Base-by-base conservation (phyloP, 345 rosid genomes). In the Clarkia xantiana region DNA sequence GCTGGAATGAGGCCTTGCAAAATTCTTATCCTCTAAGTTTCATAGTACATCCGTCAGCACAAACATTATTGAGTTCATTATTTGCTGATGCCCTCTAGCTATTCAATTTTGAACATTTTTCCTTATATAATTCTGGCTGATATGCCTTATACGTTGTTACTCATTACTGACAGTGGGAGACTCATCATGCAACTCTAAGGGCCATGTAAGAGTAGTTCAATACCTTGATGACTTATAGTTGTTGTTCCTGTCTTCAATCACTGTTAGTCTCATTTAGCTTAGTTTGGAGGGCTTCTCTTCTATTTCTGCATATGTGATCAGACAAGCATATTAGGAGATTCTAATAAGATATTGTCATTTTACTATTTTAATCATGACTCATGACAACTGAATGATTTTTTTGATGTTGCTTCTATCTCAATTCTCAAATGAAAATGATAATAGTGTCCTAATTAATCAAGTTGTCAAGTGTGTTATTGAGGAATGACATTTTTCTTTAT, bases 241-340 rank as follows among this genome's bases (percentile, higher is more conserved):
- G n/a, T n/a, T n/a, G n/a, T n/a, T n/a, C n/a, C n/a, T n/a, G n/a
- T n/a, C n/a, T n/a, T n/a, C n/a, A n/a, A n/a, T n/a, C n/a, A n/a
- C n/a, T n/a, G n/a, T n/a, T n/a, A n/a, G n/a, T n/a, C n/a, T n/a
- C n/a, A 11, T 68, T 53, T 57, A 90, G 98, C 96, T 67, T 96
- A 91, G 64, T 71, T 83, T 62, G 98, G 94, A 39, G 78, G 64
- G 54, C 50, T 81, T 64, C 48, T 91, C 49, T 18, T 83, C 40
- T 83, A 83, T 65, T 83, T 90, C 71, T 90, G 76, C 61, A 60
- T 84, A 46, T 72, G 77, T 70, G 98, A 91, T 63, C 86, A 96
- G 38, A 83, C 98, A 9, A 68, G 66, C 53, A 23, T 83, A 52
- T 57, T 90, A 2, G 86, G 89, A 36, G 80, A 79, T 58, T 83